These are phyloP conservation scores for Suillus subluteus DNA, from an alignment of 768 basidiomycete genomes.

Conservation along the genomic window DNA sequence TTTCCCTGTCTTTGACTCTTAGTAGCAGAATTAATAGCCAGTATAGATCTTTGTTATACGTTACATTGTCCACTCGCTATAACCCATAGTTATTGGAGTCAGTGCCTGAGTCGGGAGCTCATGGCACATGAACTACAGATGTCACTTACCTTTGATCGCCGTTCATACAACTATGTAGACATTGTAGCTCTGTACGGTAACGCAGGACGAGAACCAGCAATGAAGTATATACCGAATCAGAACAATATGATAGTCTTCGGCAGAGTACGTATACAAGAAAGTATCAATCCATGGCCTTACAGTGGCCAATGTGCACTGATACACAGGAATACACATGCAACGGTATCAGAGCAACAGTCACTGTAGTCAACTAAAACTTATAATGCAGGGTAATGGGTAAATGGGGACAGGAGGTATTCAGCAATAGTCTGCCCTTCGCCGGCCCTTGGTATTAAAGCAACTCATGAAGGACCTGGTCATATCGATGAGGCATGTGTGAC, in stretches of 20 bases:
- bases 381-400: background rate
- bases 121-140: background rate
- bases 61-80: background rate
- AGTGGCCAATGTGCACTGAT: background rate
- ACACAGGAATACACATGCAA: background rate
- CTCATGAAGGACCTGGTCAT: constrained; percentile 76
- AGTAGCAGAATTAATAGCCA: background rate
- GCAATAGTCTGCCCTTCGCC: background rate
- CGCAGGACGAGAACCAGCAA: background rate
- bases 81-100: background rate
- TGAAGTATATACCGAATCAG: background rate
- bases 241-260: background rate
- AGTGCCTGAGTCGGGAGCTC: background rate
- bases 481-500: constrained; percentile 81
- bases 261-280: background rate
- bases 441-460: constrained; percentile 44
- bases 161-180: background rate
- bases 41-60: background rate
- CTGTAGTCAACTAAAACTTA: background rate
- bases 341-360: background rate
- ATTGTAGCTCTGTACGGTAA: background rate
- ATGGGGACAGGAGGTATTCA: background rate
- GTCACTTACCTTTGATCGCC: background rate
- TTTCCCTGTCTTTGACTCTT: background rate
- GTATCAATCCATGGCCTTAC: background rate